These are phyloP conservation scores for Brachypodium distachyon DNA, from an alignment of 202 grass and related monocot genomes.

Conservation along the genomic window DNA sequence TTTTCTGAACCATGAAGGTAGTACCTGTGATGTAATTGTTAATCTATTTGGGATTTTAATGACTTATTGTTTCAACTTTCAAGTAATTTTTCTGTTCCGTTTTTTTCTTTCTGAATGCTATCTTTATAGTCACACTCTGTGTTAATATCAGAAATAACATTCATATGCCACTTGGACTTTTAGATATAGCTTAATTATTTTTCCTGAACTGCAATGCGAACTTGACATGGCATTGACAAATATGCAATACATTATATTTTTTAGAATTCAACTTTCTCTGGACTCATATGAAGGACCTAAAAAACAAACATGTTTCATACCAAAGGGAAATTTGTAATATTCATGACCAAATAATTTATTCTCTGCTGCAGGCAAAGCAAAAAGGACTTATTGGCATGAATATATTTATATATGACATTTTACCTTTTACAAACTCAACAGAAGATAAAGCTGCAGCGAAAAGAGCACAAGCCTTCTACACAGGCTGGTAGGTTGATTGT, in stretches of 20 bases:
- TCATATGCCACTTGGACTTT: neutral
- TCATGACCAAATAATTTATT: neutral
- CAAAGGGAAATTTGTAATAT: neutral
- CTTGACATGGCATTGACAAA: neutral
- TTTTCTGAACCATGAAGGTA: neutral
- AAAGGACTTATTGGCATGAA: slow-evolving; percentile 28
- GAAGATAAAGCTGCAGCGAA: slow-evolving; percentile 11
- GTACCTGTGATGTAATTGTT: neutral
- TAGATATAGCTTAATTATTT: neutral
- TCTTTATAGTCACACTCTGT: neutral
- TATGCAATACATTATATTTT: neutral
- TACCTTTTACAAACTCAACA: slow-evolving; percentile 26
- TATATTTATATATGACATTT: slow-evolving; percentile 20
- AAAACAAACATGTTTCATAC: neutral
- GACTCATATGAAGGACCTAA: neutral
- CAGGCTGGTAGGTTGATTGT: slow-evolving; percentile 11
- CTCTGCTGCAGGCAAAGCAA: slow-evolving; percentile 22
- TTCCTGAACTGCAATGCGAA: neutral
- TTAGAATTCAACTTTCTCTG: neutral
- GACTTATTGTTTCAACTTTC: neutral
- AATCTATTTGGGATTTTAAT: neutral
- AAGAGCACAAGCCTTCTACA: slow-evolving; percentile 27
- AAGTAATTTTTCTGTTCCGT: neutral
- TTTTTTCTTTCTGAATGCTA: neutral
- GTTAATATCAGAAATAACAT: neutral